Evolutionary conservation across 2,329 filamentous ascomycete species (phyloP).

Genomic region (Ascochyta fabae): DNA sequence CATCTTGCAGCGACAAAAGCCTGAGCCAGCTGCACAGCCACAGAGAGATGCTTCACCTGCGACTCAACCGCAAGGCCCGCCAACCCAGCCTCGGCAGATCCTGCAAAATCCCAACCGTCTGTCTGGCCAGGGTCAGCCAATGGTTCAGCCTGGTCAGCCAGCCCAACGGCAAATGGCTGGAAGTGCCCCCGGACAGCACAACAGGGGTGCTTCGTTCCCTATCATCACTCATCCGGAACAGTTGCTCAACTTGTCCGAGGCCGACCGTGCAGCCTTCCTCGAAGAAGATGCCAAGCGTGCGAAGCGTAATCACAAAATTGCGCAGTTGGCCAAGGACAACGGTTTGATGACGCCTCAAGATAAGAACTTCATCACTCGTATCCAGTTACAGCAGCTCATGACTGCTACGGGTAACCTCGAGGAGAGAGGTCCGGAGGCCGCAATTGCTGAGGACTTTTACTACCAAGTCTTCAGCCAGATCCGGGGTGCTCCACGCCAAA

Average conservation of each 20-base stretch:
- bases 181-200: slow-evolving; percentile 42
- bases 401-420: slow-evolving; percentile 87
- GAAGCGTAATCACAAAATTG: slow-evolving; percentile 98
- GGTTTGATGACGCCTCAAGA: slow-evolving; percentile 98
- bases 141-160: slow-evolving; percentile 37
- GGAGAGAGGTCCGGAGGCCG: slow-evolving; percentile 79
- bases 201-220: slow-evolving; percentile 57
- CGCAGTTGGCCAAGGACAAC: slow-evolving; percentile 89
- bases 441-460: slow-evolving; percentile 93
- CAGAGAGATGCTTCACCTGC: slow-evolving; percentile 37
- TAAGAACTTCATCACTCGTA: slow-evolving; percentile 98
- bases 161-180: slow-evolving; percentile 35
- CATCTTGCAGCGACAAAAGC: slow-evolving; percentile 46
- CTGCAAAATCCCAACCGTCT: slow-evolving; percentile 78
- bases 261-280: slow-evolving; percentile 82
- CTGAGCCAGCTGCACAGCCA: slow-evolving; percentile 31
- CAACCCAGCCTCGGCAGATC: slow-evolving; percentile 69
- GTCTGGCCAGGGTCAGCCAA: slow-evolving; percentile 51
- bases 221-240: slow-evolving; percentile 74
- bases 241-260: slow-evolving; percentile 77
- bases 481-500: slow-evolving; percentile 84
- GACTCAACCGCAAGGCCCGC: slow-evolving; percentile 50
- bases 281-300: slow-evolving; percentile 93
- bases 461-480: slow-evolving; percentile 98
- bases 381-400: slow-evolving; percentile 95